These are phyloP conservation scores for Cucumis melo DNA, from an alignment of 306 rosid species.

Conservation along the genomic window DNA sequence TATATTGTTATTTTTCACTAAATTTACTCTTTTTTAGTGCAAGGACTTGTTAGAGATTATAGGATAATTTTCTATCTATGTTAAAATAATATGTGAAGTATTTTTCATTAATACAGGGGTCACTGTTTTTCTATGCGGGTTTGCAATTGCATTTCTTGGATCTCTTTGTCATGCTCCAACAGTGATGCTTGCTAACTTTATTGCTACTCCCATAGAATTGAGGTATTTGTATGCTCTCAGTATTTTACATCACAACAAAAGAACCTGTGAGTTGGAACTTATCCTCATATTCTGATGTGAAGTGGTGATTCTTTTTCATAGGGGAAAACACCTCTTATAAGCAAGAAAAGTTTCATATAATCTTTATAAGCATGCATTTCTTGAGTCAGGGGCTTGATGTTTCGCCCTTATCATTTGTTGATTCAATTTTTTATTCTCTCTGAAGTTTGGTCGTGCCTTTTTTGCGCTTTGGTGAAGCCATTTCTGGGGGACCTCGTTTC, in stretches of 20 bases:
- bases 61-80: background rate
- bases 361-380: background rate
- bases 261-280: background rate
- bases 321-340: background rate
- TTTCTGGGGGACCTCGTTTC: constrained; percentile 70
- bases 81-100: background rate
- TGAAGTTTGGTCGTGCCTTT: constrained; percentile 71
- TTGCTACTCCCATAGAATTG: constrained; percentile 83
- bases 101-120: constrained; percentile 48
- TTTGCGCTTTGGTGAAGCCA: constrained; percentile 77
- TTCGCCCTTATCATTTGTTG: background rate
- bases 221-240: constrained; percentile 37
- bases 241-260: background rate
- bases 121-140: constrained; percentile 63
- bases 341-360: too few species aligned
- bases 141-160: constrained; percentile 61
- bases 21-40: background rate
- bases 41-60: background rate
- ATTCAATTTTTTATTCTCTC: background rate
- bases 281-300: background rate
- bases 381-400: background rate
- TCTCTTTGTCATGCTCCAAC: constrained; percentile 76
- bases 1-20: background rate
- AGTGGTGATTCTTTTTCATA: background rate
- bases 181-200: constrained; percentile 70